Evolutionary conservation across 768 basidiomycete genomes (phyloP).

Genomic region (Collybiopsis luxurians): DNA sequence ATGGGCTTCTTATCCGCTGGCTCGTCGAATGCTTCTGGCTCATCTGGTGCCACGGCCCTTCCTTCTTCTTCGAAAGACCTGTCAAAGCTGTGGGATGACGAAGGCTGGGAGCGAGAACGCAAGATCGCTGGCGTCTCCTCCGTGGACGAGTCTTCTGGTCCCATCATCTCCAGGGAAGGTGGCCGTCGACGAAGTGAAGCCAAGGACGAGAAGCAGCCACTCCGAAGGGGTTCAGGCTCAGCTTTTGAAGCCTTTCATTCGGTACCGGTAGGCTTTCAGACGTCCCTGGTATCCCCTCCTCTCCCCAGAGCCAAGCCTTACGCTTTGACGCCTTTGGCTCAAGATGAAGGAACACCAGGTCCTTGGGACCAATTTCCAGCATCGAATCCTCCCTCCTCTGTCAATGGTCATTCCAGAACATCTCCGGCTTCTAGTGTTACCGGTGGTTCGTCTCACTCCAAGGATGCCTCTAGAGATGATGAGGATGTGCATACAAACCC

Average conservation of each 20-base stretch:
- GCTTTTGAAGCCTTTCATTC: slow-evolving; percentile 81
- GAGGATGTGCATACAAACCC: slow-evolving; percentile 7
- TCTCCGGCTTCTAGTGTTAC: slow-evolving; percentile 24
- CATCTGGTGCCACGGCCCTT: slow-evolving; percentile 9
- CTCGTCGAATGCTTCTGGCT: background rate
- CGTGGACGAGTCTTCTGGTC: slow-evolving; percentile 58
- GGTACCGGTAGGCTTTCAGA: slow-evolving; percentile 26
- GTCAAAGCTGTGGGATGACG: slow-evolving; percentile 9
- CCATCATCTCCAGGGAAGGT: slow-evolving; percentile 59
- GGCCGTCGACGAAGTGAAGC: slow-evolving; percentile 52
- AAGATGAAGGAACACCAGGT: slow-evolving; percentile 30
- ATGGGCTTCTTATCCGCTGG: slow-evolving; percentile 39
- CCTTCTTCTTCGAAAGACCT: slow-evolving; percentile 3
- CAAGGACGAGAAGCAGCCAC: slow-evolving; percentile 32
- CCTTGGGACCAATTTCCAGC: slow-evolving; percentile 40
- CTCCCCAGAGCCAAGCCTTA: background rate
- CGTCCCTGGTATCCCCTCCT: background rate
- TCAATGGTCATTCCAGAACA: background rate
- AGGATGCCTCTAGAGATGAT: background rate
- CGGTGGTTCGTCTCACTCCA: slow-evolving; percentile 19
- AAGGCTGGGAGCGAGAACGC: slow-evolving; percentile 15
- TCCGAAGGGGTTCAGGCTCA: slow-evolving; percentile 39
- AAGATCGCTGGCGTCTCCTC: slow-evolving; percentile 28
- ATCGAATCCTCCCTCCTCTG: background rate
- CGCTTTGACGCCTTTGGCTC: slow-evolving; percentile 9